phyloP scores from a whole-genome alignment of 306 rosid species.

The Vicia sativa region DNA sequence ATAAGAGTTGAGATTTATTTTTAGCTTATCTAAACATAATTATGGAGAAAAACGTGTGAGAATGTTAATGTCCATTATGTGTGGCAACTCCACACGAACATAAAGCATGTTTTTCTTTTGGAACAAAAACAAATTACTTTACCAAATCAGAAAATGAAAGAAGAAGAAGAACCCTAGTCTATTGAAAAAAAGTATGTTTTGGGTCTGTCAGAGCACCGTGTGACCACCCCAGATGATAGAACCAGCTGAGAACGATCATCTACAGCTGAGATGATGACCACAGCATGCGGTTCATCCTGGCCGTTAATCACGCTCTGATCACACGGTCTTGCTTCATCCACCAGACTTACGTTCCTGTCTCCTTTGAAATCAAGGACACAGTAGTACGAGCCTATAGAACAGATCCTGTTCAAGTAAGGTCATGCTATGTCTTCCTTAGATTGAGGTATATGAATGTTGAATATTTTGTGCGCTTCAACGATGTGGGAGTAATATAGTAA shows the following conservation, averaged over 20 bases:
- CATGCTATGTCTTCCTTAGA: not conserved
- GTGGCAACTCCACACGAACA: too few relatives aligned
- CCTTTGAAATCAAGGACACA: slow-evolving; percentile 3
- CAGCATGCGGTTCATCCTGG: not conserved
- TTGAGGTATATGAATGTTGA: too few relatives aligned
- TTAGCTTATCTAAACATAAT: too few relatives aligned
- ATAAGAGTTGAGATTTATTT: too few relatives aligned
- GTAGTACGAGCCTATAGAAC: slow-evolving; percentile 1
- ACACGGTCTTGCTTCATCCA: not conserved
- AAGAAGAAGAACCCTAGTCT: too few relatives aligned
- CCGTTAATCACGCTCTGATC: slow-evolving; percentile 4
- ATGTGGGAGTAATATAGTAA: too few relatives aligned
- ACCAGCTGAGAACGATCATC: not conserved
- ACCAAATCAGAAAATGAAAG: too few relatives aligned
- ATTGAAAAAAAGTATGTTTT: not conserved
- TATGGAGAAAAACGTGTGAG: too few relatives aligned
- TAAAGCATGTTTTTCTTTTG: too few relatives aligned
- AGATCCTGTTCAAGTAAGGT: slow-evolving; percentile 9
- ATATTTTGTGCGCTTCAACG: too few relatives aligned
- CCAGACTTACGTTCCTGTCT: not conserved
- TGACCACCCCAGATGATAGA: not conserved
- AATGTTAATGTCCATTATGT: too few relatives aligned
- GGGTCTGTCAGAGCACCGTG: not conserved
- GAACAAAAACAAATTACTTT: too few relatives aligned
- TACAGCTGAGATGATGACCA: not conserved